A percentile compares a stretch with the other conserved stretches of the same genome.
Conservation (phyloP, 495 filamentous ascomycete species). For the Penicillium crystallinum region DNA sequence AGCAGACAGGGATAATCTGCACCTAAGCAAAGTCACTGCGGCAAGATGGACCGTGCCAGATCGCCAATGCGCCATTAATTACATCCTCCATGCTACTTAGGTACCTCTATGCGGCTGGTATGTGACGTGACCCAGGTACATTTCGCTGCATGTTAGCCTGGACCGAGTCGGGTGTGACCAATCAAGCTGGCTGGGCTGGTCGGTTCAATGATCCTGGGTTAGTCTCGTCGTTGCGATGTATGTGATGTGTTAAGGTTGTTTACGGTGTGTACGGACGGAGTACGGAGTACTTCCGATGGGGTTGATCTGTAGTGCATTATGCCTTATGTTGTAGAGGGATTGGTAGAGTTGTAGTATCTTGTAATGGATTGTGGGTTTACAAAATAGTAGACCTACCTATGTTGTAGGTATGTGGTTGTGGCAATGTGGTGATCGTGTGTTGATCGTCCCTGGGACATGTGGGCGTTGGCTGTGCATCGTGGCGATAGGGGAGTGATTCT, state of each 20-base stretch:
- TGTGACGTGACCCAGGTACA: constrained; percentile 2
- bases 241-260: neutral
- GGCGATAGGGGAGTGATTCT: constrained; percentile 3
- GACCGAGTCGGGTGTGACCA: constrained; percentile 24
- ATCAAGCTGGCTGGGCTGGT: constrained; percentile 16
- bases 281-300: too few species aligned
- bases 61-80: constrained; percentile 17
- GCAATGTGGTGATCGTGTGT: neutral
- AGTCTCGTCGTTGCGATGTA: neutral
- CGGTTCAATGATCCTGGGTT: constrained; percentile 16
- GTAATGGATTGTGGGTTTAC: too few species aligned
- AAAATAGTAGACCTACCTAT: too few species aligned
- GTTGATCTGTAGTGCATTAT: too few species aligned
- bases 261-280: too few species aligned
- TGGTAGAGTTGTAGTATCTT: too few species aligned
- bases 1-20: neutral
- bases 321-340: too few species aligned
- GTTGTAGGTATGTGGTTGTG: too few species aligned
- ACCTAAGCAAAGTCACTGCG: neutral
- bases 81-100: too few species aligned
- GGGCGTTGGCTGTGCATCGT: constrained; percentile 1
- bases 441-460: constrained; percentile 1
- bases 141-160: constrained; percentile 7
- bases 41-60: constrained; percentile 9
- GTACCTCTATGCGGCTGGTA: neutral